These are phyloP conservation scores for Neocallimastix lanati DNA, from an alignment of 192 early-diverging fungal species.

Conservation along the genomic window DNA sequence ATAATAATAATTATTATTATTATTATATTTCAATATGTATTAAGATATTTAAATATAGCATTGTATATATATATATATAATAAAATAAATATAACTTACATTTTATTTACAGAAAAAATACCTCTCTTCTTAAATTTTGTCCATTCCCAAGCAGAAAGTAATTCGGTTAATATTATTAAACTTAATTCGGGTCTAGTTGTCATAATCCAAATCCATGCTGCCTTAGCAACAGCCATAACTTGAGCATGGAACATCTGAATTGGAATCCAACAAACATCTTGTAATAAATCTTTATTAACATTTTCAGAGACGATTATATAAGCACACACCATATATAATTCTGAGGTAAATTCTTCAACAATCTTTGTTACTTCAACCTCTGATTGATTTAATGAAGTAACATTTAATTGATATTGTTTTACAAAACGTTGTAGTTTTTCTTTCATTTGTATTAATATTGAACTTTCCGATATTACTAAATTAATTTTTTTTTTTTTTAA, in stretches of 20 bases:
- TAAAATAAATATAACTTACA: slow-evolving; percentile 5
- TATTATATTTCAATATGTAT: too few relatives aligned
- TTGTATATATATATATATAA: too few relatives aligned
- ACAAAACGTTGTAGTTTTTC: slow-evolving; percentile 32
- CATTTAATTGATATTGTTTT: slow-evolving; percentile 5
- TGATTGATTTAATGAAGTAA: slow-evolving; percentile 6
- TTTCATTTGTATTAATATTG: slow-evolving; percentile 13
- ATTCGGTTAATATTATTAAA: slow-evolving; percentile 61
- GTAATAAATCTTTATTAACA: slow-evolving; percentile 55
- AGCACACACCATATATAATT: slow-evolving; percentile 1
- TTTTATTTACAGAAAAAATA: slow-evolving; percentile 23
- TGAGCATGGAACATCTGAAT: slow-evolving; percentile 56
- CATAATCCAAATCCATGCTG: slow-evolving; percentile 82
- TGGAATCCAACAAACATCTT: slow-evolving; percentile 73
- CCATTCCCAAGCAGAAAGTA: slow-evolving; percentile 70
- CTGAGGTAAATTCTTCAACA: slow-evolving; percentile 5
- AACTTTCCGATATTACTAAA: slow-evolving; percentile 6
- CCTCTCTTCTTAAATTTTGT: slow-evolving; percentile 59
- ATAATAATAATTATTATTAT: too few relatives aligned
- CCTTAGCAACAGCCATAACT: slow-evolving; percentile 60
- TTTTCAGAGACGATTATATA: neutral
- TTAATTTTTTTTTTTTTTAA: too few relatives aligned
- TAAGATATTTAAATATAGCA: too few relatives aligned
- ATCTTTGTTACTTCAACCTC: slow-evolving; percentile 12
- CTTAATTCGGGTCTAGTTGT: slow-evolving; percentile 52